Conservation (phyloP, 768 basidiomycete genomes). For the Suillus tomentosus region DNA sequence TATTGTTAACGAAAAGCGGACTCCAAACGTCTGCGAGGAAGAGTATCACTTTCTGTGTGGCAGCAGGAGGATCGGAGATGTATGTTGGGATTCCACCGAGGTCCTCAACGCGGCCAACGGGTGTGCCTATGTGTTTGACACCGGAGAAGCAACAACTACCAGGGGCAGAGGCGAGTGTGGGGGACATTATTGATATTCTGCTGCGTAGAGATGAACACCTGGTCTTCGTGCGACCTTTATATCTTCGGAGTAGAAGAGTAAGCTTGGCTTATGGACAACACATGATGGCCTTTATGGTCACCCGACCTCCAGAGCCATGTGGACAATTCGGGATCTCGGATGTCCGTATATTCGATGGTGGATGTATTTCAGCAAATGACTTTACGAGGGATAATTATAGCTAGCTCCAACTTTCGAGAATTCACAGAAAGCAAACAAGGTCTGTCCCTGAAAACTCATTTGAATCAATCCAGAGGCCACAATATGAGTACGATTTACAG, state of each 20-base stretch:
- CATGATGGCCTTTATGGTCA: not conserved
- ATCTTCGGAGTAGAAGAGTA: not conserved
- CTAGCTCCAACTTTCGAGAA: not conserved
- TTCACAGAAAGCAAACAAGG: not conserved
- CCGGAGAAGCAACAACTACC: slow-evolving; percentile 49
- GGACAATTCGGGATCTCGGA: not conserved
- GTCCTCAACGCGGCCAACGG: slow-evolving; percentile 41
- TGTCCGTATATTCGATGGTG: not conserved
- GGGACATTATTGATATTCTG: slow-evolving; percentile 8
- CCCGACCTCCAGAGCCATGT: not conserved
- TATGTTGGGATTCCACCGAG: slow-evolving; percentile 53
- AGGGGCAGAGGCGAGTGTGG: slow-evolving; percentile 40
- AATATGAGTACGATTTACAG: not conserved
- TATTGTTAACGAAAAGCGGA: slow-evolving; percentile 53
- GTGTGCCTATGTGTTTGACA: slow-evolving; percentile 49
- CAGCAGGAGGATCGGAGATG: slow-evolving; percentile 45
- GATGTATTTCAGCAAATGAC: not conserved
- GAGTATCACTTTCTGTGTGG: slow-evolving; percentile 45
- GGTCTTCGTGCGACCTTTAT: not conserved
- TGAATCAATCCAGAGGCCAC: not conserved
- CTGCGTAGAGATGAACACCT: not conserved
- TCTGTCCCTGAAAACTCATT: not conserved
- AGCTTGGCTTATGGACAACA: not conserved
- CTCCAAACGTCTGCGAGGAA: slow-evolving; percentile 60
- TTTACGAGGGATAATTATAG: not conserved